Evolutionary conservation across 2,329 filamentous ascomycete species (phyloP).

Genomic region (Dendryphion nanum): DNA sequence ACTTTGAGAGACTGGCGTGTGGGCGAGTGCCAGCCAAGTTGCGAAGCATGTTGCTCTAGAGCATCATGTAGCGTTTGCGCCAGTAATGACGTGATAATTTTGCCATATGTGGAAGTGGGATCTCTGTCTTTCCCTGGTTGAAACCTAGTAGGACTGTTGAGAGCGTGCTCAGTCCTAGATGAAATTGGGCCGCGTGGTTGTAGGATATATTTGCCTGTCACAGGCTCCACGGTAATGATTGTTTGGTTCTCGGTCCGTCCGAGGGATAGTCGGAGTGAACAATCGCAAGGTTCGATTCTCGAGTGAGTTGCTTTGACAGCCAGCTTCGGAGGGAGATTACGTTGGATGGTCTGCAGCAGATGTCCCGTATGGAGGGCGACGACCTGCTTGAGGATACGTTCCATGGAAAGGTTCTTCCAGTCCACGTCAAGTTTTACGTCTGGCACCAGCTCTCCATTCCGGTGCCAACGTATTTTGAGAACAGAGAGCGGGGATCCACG

Average conservation of each 20-base stretch:
- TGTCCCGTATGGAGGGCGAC: conserved; percentile 73
- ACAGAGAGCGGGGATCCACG: conserved; percentile 30
- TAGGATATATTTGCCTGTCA: conserved; percentile 73
- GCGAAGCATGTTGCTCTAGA: conserved; percentile 59
- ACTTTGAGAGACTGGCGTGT: conserved; percentile 26
- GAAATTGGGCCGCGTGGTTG: conserved; percentile 53
- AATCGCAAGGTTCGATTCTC: conserved; percentile 62
- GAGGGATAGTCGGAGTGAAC: conserved; percentile 67
- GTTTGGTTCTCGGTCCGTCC: conserved; percentile 58
- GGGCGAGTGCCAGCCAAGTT: conserved; percentile 62
- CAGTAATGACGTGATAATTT: conserved; percentile 60
- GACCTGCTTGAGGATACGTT: conserved; percentile 69
- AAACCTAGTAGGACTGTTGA: too few relatives aligned
- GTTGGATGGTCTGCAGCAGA: conserved; percentile 62
- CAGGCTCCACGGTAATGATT: conserved; percentile 67
- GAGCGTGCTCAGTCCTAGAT: conserved; percentile 57
- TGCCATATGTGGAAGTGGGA: conserved; percentile 57
- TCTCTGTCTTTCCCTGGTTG: conserved; percentile 47
- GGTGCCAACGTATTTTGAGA: conserved; percentile 75
- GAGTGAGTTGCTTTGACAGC: conserved; percentile 59
- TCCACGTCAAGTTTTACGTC: conserved; percentile 68
- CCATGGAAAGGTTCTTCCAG: conserved; percentile 66
- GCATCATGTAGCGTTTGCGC: conserved; percentile 62
- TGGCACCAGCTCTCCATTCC: conserved; percentile 72
- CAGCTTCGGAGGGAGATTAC: conserved; percentile 58